Percentiles rank a stretch among this genome's conserved stretches.
Evolutionary conservation across 208 protist species (phyloP).

Genomic region (Herpetomonas samuelpessoai): DNA sequence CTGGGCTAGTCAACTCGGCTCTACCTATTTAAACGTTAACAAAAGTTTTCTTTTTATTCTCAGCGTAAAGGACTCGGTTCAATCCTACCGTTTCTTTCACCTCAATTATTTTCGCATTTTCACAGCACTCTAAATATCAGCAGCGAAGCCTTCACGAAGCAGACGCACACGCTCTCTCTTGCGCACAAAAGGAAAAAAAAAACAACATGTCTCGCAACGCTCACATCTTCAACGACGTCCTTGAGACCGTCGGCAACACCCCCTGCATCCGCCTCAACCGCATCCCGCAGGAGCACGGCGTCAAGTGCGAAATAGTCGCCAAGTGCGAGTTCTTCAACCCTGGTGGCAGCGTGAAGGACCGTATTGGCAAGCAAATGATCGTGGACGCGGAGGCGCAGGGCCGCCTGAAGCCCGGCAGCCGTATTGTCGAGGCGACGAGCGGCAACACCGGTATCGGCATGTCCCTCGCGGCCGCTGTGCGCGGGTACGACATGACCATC

Average conservation of each 20-base stretch:
- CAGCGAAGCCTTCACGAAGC: not conserved
- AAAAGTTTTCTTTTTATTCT: conserved; percentile 10
- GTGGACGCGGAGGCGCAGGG: conserved; percentile 92
- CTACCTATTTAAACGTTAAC: not conserved
- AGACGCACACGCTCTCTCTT: not conserved
- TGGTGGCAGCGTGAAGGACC: conserved; percentile 97
- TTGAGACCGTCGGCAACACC: conserved; percentile 85
- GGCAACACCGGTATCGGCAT: conserved; percentile 97
- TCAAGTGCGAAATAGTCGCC: conserved; percentile 88
- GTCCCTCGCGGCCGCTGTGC: conserved; percentile 92
- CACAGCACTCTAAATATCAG: conserved; percentile 1
- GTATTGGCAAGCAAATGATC: conserved; percentile 97
- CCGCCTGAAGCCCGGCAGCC: conserved; percentile 91
- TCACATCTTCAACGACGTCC: conserved; percentile 40
- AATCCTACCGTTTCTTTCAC: not conserved
- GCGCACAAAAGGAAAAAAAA: conserved; percentile 4
- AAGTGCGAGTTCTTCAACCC: conserved; percentile 94
- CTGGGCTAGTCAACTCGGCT: no score
- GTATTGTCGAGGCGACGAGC: conserved; percentile 97
- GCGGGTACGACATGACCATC: conserved; percentile 97
- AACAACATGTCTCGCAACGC: not conserved
- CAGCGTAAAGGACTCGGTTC: not conserved
- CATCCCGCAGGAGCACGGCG: conserved; percentile 61
- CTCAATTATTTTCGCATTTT: conserved; percentile 10
- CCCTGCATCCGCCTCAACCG: conserved; percentile 88